Conservation (phyloP, 2,329 filamentous ascomycete species). For the Apiospora hydei region DNA sequence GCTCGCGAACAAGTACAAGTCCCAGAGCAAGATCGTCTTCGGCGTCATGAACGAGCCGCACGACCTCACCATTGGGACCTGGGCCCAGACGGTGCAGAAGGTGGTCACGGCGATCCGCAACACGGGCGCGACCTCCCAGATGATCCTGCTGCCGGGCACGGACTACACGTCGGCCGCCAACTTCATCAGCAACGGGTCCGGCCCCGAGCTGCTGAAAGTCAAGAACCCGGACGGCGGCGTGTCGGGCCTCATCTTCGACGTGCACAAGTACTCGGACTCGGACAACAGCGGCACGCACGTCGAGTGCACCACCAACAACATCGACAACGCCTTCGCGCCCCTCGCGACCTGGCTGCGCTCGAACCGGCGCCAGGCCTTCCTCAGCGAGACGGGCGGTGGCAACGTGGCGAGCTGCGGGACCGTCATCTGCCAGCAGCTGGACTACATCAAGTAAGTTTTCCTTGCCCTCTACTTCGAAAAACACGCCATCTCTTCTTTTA, state of each 20-base stretch:
- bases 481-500: not conserved
- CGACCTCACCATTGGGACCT: slow-evolving; percentile 57
- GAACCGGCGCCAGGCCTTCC: slow-evolving; percentile 42
- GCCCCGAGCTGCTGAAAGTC: slow-evolving; percentile 57
- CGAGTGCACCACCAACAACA: slow-evolving; percentile 56
- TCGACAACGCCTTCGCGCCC: slow-evolving; percentile 41
- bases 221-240: slow-evolving; percentile 65
- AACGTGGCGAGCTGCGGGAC: slow-evolving; percentile 43
- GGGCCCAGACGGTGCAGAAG: slow-evolving; percentile 66
- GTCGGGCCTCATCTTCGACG: slow-evolving; percentile 61
- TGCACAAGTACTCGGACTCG: slow-evolving; percentile 67
- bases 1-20: slow-evolving; percentile 64
- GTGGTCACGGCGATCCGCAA: slow-evolving; percentile 71
- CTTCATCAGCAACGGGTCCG: slow-evolving; percentile 54
- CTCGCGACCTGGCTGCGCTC: slow-evolving; percentile 45
- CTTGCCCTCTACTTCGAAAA: not conserved
- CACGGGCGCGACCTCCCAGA: slow-evolving; percentile 62
- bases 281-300: slow-evolving; percentile 61
- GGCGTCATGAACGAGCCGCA: slow-evolving; percentile 77
- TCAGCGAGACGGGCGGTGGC: slow-evolving; percentile 48
- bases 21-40: slow-evolving; percentile 62
- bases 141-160: slow-evolving; percentile 69
- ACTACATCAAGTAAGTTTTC: slow-evolving; percentile 36
- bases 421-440: slow-evolving; percentile 42
- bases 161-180: slow-evolving; percentile 61